Percentiles rank a stretch among this genome's conserved stretches.
These are phyloP conservation scores for Coemansia sp. DNA, from an alignment of 192 early-diverging fungal species.

Conservation along the genomic window DNA sequence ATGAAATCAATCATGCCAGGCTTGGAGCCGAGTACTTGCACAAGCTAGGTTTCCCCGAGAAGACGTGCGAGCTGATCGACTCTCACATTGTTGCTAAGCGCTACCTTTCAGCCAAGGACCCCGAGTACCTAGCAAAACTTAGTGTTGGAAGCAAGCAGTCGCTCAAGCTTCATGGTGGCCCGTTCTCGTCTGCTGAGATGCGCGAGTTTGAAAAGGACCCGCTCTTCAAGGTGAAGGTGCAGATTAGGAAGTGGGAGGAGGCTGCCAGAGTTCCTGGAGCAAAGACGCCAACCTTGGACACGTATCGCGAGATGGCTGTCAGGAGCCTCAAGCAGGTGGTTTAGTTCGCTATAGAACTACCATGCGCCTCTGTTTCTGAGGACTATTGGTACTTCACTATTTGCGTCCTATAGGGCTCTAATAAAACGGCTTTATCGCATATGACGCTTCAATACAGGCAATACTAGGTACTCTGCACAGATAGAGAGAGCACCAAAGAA, in stretches of 20 bases:
- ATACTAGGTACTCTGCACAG: no score
- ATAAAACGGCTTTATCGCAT: neutral
- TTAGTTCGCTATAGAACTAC: neutral
- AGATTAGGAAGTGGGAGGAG: constrained; percentile 61
- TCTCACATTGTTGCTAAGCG: constrained; percentile 59
- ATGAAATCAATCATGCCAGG: constrained; percentile 55
- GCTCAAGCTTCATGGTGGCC: constrained; percentile 58
- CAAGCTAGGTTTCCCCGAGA: constrained; percentile 56
- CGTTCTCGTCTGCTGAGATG: constrained; percentile 49
- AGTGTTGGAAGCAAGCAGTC: constrained; percentile 58
- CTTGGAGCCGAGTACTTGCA: constrained; percentile 58
- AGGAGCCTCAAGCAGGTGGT: constrained; percentile 20
- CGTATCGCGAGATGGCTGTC: constrained; percentile 47
- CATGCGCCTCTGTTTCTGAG: neutral
- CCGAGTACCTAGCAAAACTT: constrained; percentile 46
- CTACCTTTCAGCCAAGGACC: constrained; percentile 56
- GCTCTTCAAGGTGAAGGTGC: constrained; percentile 56
- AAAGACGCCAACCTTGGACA: constrained; percentile 52
- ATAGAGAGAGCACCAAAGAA: no score
- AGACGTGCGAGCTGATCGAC: constrained; percentile 55
- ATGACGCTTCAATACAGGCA: no score
- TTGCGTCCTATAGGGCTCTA: neutral
- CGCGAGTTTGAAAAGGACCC: constrained; percentile 54
- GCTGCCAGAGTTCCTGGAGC: constrained; percentile 50
- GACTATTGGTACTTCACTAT: neutral